Evolutionary conservation across 805 yeast species (phyloP).

Genomic region (Cyberlindnera nakhonratchasimensis): DNA sequence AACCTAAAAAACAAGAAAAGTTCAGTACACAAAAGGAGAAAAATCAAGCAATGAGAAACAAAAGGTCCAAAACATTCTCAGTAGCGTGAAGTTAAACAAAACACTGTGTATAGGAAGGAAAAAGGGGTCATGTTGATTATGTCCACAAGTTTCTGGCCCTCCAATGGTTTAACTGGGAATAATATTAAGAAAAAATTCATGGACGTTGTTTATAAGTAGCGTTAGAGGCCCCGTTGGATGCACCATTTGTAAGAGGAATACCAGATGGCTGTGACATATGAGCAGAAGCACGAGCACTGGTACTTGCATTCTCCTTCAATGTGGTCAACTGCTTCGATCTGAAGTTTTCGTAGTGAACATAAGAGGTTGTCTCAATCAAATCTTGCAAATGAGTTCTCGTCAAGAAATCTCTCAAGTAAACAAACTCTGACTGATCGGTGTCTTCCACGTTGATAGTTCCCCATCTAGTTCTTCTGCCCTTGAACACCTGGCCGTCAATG

Average conservation of each 20-base stretch:
- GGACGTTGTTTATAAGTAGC: conserved; percentile 25
- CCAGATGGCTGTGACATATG: conserved; percentile 29
- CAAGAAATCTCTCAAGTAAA: conserved; percentile 87
- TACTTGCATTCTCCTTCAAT: conserved; percentile 79
- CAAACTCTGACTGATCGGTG: conserved; percentile 93
- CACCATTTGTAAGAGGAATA: conserved; percentile 10
- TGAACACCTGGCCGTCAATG: conserved; percentile 72
- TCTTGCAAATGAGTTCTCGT: conserved; percentile 96
- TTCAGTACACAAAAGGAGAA: too few relatives aligned
- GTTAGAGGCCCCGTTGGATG: conserved; percentile 16
- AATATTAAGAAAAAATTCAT: neutral
- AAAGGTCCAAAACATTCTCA: too few relatives aligned
- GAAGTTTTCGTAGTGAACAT: conserved; percentile 86
- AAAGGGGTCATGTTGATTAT: too few relatives aligned
- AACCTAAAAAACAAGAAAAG: too few relatives aligned
- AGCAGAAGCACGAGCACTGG: conserved; percentile 34
- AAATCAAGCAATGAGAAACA: too few relatives aligned
- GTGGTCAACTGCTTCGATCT: conserved; percentile 93
- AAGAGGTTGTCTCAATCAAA: conserved; percentile 86
- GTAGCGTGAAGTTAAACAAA: too few relatives aligned
- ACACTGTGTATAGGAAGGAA: too few relatives aligned
- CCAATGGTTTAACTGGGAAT: neutral
- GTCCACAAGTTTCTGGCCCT: too few relatives aligned
- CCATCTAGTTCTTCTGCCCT: conserved; percentile 93
- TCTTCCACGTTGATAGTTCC: conserved; percentile 92